Conservation (phyloP, 129 eudicot genomes). For the Flaveria robusta region DNA sequence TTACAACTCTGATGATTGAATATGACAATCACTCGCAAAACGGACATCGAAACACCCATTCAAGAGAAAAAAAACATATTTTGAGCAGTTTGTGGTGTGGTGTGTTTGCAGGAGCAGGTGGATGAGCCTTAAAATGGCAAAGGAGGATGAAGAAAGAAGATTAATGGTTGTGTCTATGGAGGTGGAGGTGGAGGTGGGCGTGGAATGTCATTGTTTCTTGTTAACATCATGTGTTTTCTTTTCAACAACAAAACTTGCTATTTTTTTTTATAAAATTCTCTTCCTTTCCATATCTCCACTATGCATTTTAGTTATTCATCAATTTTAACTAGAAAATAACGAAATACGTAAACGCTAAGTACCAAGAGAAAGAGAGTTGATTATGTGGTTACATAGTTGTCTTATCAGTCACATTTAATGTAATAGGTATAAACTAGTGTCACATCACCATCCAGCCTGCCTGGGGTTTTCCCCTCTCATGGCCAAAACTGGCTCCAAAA, state of each 20-base stretch:
- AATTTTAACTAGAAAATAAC: background rate
- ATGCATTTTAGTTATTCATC: background rate
- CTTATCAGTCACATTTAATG: background rate
- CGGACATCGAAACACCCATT: too few species aligned
- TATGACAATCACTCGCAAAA: too few species aligned
- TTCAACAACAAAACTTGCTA: slow-evolving; percentile 21
- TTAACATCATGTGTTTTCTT: slow-evolving; percentile 28
- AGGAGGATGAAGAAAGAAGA: slow-evolving; percentile 1
- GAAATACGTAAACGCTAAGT: background rate
- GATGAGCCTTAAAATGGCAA: slow-evolving; percentile 36
- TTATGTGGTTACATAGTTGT: too few species aligned
- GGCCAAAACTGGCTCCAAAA: too few species aligned
- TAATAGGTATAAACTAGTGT: too few species aligned
- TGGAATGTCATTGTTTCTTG: slow-evolving; percentile 42
- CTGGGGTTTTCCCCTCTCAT: too few species aligned
- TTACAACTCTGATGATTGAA: too few species aligned
- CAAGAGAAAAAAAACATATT: background rate
- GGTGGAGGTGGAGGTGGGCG: slow-evolving; percentile 42
- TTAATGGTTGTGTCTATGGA: slow-evolving; percentile 18
- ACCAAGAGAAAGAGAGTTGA: background rate
- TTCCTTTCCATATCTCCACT: background rate
- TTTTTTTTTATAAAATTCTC: slow-evolving; percentile 5
- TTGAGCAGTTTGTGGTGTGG: background rate
- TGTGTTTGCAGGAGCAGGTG: slow-evolving; percentile 36
- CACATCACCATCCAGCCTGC: too few species aligned